Evolutionary conservation across 768 basidiomycete genomes (phyloP).

Genomic region (Dentipellis sp.): DNA sequence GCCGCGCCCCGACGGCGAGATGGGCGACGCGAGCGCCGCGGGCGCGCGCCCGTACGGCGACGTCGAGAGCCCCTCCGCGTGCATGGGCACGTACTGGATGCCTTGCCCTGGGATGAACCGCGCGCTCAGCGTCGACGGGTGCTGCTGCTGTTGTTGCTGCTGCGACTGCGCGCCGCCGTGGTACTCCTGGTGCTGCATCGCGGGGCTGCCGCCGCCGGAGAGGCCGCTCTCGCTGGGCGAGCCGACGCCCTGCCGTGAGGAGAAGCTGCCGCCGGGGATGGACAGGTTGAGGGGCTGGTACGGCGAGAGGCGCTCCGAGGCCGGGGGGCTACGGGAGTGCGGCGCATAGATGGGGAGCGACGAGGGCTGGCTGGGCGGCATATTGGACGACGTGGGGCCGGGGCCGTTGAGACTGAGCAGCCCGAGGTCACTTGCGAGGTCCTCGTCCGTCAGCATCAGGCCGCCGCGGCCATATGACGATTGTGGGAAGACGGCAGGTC

Average conservation of each 20-base stretch:
- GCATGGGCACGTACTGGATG: slow-evolving; percentile 45
- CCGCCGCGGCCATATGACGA: slow-evolving; percentile 36
- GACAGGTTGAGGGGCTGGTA: slow-evolving; percentile 57
- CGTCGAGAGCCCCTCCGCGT: slow-evolving; percentile 14
- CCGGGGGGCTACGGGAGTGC: slow-evolving; percentile 51
- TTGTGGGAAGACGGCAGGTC: slow-evolving; percentile 24
- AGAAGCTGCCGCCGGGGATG: slow-evolving; percentile 39
- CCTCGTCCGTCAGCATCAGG: slow-evolving; percentile 68
- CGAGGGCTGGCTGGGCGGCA: slow-evolving; percentile 58
- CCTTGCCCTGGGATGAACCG: slow-evolving; percentile 60
- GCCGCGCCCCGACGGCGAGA: slow-evolving; percentile 38
- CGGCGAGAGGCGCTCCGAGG: slow-evolving; percentile 41
- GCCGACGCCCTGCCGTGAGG: slow-evolving; percentile 40
- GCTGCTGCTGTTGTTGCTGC: slow-evolving; percentile 16
- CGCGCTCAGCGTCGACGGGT: slow-evolving; percentile 34
- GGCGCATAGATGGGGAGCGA: slow-evolving; percentile 73
- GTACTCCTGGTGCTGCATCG: slow-evolving; percentile 24
- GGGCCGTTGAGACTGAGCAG: slow-evolving; percentile 47
- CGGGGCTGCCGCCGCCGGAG: slow-evolving; percentile 42
- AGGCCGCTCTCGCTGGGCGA: slow-evolving; percentile 58
- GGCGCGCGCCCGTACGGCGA: slow-evolving; percentile 9
- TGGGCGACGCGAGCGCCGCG: slow-evolving; percentile 37
- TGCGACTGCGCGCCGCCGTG: slow-evolving; percentile 19
- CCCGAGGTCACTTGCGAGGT: slow-evolving; percentile 65
- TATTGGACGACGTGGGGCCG: slow-evolving; percentile 31